Conservation (phyloP, 1,139 yeast species). For the Sugiyamaella sp. region DNA sequence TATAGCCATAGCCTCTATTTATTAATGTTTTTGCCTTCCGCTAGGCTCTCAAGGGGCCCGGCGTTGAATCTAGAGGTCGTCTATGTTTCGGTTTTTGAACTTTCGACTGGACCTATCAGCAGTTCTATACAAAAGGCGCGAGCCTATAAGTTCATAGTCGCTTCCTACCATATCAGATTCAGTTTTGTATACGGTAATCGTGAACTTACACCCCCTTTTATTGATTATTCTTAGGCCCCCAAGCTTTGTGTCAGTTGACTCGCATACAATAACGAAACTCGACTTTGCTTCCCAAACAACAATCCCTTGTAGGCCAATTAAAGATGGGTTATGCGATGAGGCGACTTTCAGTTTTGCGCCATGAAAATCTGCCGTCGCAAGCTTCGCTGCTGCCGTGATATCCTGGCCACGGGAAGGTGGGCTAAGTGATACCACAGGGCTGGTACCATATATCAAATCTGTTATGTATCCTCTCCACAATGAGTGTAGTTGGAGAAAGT, state of each 20-base stretch:
- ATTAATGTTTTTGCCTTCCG: background rate
- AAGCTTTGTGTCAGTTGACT: background rate
- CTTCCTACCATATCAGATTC: slow-evolving; percentile 33
- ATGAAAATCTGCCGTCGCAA: slow-evolving; percentile 81
- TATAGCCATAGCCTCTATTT: background rate
- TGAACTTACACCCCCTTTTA: slow-evolving; percentile 63
- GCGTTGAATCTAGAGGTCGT: slow-evolving; percentile 58
- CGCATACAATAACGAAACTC: slow-evolving; percentile 60
- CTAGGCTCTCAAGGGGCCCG: no score
- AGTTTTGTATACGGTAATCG: slow-evolving; percentile 51
- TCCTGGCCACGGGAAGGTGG: slow-evolving; percentile 8
- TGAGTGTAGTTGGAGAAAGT: slow-evolving; percentile 54
- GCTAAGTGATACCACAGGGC: slow-evolving; percentile 12
- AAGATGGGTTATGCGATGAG: slow-evolving; percentile 58
- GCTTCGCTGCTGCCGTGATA: slow-evolving; percentile 43
- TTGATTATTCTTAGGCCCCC: slow-evolving; percentile 44
- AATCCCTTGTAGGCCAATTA: slow-evolving; percentile 73
- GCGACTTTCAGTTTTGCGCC: slow-evolving; percentile 70
- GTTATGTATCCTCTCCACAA: slow-evolving; percentile 67
- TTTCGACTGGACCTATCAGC: slow-evolving; percentile 84
- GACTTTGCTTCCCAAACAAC: slow-evolving; percentile 87
- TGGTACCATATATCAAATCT: slow-evolving; percentile 48
- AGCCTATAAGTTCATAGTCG: slow-evolving; percentile 70
- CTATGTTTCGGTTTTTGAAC: slow-evolving; percentile 77
- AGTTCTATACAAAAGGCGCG: slow-evolving; percentile 73